Conservation (phyloP, 768 basidiomycete species). For the Sarcodon aspratus region DNA sequence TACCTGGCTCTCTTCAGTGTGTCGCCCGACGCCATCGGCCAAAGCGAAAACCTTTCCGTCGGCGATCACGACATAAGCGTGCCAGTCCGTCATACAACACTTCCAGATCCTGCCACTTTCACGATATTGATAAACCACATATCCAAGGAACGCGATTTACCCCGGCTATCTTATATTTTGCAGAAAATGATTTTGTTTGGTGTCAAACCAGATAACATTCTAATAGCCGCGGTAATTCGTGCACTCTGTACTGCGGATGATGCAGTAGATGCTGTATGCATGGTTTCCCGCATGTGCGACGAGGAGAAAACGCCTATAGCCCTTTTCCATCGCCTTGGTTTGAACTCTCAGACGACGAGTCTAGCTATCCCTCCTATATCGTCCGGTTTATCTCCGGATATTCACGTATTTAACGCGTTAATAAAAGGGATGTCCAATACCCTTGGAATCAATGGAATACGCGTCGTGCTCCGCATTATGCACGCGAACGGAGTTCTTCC, state of each 20-base stretch:
- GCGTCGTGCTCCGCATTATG: constrained; percentile 45
- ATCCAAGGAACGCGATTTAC: constrained; percentile 25
- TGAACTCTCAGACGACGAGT: constrained; percentile 1
- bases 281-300: constrained; percentile 38
- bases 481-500: constrained; percentile 33
- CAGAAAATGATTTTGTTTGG: constrained; percentile 32
- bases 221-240: constrained; percentile 43
- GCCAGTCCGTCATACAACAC: neutral
- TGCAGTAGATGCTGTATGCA: constrained; percentile 35
- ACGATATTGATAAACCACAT: constrained; percentile 50
- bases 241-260: constrained; percentile 38
- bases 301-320: constrained; percentile 8
- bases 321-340: constrained; percentile 12
- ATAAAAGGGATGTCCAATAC: constrained; percentile 36
- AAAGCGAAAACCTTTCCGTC: neutral
- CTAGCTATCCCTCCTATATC: constrained; percentile 4
- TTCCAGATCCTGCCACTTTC: constrained; percentile 50
- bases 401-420: constrained; percentile 48
- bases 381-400: constrained; percentile 15
- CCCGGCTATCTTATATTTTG: constrained; percentile 16
- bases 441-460: constrained; percentile 38
- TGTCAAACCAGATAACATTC: constrained; percentile 32
- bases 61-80: neutral
- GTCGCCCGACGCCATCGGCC: neutral
- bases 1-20: constrained; percentile 39